These are phyloP conservation scores for Blastomyces gilchristii DNA, from an alignment of 2,329 filamentous ascomycete genomes.

Conservation along the genomic window DNA sequence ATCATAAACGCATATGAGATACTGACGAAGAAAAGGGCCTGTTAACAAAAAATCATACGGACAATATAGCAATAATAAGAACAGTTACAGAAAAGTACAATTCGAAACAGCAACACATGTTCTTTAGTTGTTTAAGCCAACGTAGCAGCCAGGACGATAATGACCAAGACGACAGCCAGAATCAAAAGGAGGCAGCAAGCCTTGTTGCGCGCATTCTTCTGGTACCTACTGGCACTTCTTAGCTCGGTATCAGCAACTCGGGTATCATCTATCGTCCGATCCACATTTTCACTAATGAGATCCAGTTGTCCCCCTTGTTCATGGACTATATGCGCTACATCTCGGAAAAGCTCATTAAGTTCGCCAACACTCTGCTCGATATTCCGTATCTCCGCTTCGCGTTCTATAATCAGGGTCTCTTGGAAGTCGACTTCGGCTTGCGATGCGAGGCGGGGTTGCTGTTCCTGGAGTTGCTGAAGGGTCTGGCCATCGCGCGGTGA, in stretches of 20 bases:
- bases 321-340: conserved; percentile 93
- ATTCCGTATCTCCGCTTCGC: conserved; percentile 91
- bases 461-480: conserved; percentile 63
- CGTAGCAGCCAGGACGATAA: conserved; percentile 78
- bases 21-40: not conserved
- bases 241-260: conserved; percentile 77
- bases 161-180: conserved; percentile 74
- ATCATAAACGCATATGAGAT: conserved; percentile 17
- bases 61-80: conserved; percentile 3
- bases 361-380: conserved; percentile 96
- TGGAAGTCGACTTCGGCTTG: conserved; percentile 98
- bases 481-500: conserved; percentile 41
- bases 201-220: conserved; percentile 91
- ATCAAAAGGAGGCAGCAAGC: conserved; percentile 87
- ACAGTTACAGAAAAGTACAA: conserved; percentile 5
- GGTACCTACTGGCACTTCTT: conserved; percentile 75
- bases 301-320: conserved; percentile 87
- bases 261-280: conserved; percentile 70
- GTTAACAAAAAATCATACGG: conserved; percentile 14
- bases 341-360: conserved; percentile 89
- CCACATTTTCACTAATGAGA: conserved; percentile 79
- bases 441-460: conserved; percentile 69
- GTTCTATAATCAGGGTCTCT: conserved; percentile 87
- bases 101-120: not conserved
- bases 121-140: conserved; percentile 46